Conservation (phyloP, 345 rosid species). For the Brassica incana region DNA sequence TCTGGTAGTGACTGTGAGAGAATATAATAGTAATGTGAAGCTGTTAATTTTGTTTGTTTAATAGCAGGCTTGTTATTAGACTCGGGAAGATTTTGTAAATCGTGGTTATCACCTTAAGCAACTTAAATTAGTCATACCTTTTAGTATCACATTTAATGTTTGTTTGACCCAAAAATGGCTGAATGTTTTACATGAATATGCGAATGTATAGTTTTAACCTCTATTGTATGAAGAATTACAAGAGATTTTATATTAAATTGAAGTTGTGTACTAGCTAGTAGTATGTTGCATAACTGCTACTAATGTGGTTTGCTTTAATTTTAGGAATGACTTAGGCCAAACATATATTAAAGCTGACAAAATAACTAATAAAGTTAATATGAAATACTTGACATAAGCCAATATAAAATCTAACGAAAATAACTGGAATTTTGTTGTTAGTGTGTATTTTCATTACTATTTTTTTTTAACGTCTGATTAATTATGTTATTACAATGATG, state of each 20-base stretch:
- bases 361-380: background rate
- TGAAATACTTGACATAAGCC: background rate
- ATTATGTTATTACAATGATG: too few species aligned
- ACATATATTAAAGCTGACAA: background rate
- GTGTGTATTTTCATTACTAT: background rate
- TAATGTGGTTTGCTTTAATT: background rate
- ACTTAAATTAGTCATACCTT: background rate
- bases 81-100: constrained; percentile 18
- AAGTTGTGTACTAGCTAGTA: background rate
- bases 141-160: background rate
- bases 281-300: background rate
- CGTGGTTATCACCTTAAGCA: background rate
- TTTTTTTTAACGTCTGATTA: too few species aligned
- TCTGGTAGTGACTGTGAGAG: constrained; percentile 20
- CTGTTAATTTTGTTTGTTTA: constrained; percentile 3
- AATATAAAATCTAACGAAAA: background rate
- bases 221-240: background rate
- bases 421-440: background rate
- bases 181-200: background rate
- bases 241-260: background rate
- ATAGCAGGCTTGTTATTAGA: constrained; percentile 1
- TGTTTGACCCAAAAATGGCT: background rate
- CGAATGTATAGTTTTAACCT: background rate
- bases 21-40: constrained; percentile 15
- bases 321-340: background rate